Percentiles rank a stretch among this genome's conserved stretches.
These are phyloP conservation scores for Xylariaceae sp. DNA, from an alignment of 2,329 filamentous ascomycete genomes.

Conservation along the genomic window DNA sequence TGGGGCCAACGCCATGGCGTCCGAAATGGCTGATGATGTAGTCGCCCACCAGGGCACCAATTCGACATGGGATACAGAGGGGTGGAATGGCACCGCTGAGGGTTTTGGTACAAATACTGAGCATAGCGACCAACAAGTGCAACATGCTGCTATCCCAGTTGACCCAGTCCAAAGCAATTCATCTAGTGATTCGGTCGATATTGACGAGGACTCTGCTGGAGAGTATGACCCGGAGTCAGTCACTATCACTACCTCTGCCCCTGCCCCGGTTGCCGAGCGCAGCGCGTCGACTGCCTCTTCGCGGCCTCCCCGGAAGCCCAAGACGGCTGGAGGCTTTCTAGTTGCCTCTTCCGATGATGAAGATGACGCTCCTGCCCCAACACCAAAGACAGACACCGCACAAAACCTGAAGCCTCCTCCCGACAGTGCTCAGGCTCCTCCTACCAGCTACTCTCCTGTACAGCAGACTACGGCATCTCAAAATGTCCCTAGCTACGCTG, in stretches of 20 bases:
- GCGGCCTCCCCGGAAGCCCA: constrained; percentile 46
- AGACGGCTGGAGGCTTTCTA: constrained; percentile 52
- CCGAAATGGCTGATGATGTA: constrained; percentile 15
- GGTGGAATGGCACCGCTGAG: constrained; percentile 47
- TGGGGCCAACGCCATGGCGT: constrained; percentile 17
- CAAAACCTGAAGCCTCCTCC: constrained; percentile 16
- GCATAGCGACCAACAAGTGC: constrained; percentile 47
- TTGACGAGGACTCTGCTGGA: constrained; percentile 45
- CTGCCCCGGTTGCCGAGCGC: constrained; percentile 22
- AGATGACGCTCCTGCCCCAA: constrained; percentile 30
- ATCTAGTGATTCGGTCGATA: constrained; percentile 39
- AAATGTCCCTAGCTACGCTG: constrained; percentile 4
- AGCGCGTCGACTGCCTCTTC: constrained; percentile 24
- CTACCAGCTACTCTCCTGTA: constrained; percentile 16
- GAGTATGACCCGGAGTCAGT: constrained; percentile 50
- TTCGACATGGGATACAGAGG: constrained; percentile 38
- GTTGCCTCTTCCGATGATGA: constrained; percentile 54
- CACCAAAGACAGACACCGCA: constrained; percentile 3
- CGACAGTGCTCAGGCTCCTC: constrained; percentile 12
- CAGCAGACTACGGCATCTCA: constrained; percentile 16
- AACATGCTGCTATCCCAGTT: constrained; percentile 37
- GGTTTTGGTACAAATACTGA: constrained; percentile 46
- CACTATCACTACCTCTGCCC: constrained; percentile 26
- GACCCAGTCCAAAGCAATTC: constrained; percentile 38
- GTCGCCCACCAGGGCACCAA: constrained; percentile 15